These are phyloP conservation scores for Xerocomellus intermedius DNA, from an alignment of 768 basidiomycete genomes.

Conservation along the genomic window DNA sequence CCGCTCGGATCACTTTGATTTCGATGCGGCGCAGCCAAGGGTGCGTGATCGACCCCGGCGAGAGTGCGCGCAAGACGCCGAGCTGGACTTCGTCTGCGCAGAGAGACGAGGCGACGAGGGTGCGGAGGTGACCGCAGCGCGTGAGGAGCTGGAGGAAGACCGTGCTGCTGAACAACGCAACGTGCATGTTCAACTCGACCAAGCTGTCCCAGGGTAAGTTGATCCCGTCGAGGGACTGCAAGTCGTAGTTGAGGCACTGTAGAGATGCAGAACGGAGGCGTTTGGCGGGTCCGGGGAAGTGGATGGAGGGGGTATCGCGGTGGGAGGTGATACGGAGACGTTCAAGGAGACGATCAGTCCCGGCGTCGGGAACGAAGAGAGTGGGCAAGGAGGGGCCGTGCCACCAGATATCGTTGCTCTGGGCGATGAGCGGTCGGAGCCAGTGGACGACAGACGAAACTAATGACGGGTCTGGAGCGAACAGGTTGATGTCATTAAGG, in stretches of 20 bases:
- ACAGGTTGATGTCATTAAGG: slow-evolving; percentile 23
- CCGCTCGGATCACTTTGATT: slow-evolving; percentile 29
- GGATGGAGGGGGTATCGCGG: slow-evolving; percentile 12
- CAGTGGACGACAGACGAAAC: slow-evolving; percentile 14
- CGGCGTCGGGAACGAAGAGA: slow-evolving; percentile 11
- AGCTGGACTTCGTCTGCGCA: slow-evolving; percentile 20
- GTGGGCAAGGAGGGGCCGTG: slow-evolving; percentile 27
- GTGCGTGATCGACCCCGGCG: slow-evolving; percentile 18
- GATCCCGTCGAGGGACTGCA: slow-evolving; percentile 25
- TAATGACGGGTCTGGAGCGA: not conserved
- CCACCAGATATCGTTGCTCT: slow-evolving; percentile 32
- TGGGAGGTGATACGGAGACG: slow-evolving; percentile 22
- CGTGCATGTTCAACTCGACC: slow-evolving; percentile 28
- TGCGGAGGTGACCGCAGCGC: slow-evolving; percentile 21
- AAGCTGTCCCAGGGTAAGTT: slow-evolving; percentile 28
- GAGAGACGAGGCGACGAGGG: slow-evolving; percentile 24
- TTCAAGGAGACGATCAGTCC: slow-evolving; percentile 7
- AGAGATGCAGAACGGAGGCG: slow-evolving; percentile 21
- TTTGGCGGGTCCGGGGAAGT: slow-evolving; percentile 15
- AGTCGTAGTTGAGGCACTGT: slow-evolving; percentile 19
- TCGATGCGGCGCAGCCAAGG: slow-evolving; percentile 23
- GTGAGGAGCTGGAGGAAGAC: slow-evolving; percentile 24
- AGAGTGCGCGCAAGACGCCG: slow-evolving; percentile 2
- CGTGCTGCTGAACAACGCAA: slow-evolving; percentile 22
- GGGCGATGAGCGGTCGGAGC: slow-evolving; percentile 24